phyloP scores from a whole-genome alignment of 768 basidiomycete genomes.

The Boletus fagicola region DNA sequence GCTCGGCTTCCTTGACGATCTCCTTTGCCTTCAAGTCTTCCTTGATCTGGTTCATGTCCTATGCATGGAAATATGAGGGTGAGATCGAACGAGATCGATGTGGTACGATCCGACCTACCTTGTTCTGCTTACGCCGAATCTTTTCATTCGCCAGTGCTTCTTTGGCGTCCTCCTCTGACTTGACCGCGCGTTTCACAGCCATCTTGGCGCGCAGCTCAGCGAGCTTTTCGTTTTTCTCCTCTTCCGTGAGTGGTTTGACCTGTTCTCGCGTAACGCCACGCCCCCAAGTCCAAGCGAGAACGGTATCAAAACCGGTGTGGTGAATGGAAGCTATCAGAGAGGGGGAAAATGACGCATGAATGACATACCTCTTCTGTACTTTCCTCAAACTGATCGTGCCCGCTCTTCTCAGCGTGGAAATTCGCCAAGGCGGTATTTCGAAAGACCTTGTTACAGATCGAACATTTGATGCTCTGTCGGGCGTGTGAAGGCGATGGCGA shows the following conservation, averaged over 20 bases:
- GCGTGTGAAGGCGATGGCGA: not conserved
- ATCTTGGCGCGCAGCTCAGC: constrained; percentile 78
- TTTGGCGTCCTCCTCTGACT: constrained; percentile 69
- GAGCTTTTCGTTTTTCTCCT: constrained; percentile 82
- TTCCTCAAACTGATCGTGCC: constrained; percentile 95
- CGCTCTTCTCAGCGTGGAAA: constrained; percentile 92
- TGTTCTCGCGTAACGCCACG: constrained; percentile 24
- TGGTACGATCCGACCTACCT: constrained; percentile 39
- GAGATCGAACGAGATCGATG: not conserved
- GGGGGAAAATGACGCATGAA: not conserved
- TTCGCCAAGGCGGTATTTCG: constrained; percentile 83
- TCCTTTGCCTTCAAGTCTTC: constrained; percentile 81
- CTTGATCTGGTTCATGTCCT: constrained; percentile 72
- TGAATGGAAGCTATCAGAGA: not conserved
- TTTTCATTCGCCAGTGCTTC: constrained; percentile 74
- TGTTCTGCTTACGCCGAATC: constrained; percentile 82
- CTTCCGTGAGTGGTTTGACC: constrained; percentile 94
- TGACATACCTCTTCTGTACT: constrained; percentile 80
- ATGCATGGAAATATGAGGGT: constrained; percentile 1
- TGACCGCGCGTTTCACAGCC: constrained; percentile 71
- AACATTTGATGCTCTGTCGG: constrained; percentile 71
- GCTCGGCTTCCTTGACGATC: constrained; percentile 77
- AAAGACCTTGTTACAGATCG: constrained; percentile 84
- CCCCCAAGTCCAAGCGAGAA: not conserved
- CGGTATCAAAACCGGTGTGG: no score